Evolutionary conservation across 83 land plant species (phyloP), one percentile per base, ranked within the genome.

Genomic region (Larix sibirica): DNA sequence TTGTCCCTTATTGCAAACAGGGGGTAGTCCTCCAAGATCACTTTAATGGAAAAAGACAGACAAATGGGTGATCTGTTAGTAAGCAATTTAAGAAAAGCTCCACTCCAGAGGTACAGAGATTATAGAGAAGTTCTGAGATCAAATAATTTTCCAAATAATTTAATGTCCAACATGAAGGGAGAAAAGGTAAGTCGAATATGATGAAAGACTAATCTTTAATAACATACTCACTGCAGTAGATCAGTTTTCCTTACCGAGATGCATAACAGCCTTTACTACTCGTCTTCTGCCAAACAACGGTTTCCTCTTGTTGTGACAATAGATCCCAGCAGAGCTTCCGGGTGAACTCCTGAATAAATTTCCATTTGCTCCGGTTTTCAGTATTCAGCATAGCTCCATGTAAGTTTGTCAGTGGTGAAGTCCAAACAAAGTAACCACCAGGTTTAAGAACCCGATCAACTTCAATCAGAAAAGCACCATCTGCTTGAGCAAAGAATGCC

Each of bases 391-490:
- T 62, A 23, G 81, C 67, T 18, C 88, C 84, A 33, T 84, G 95
- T 62, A 84, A 65, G 42, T 88, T 89, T 68, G 85, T 87, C 14
- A 84, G 67, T 36, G 91, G 87, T 59, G 91, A 91, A 75, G 98
- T 94, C 97, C 94, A 94, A 18, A 95, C 92, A 87, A 95, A 95
- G 67, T 91, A 93, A 62, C 97, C 97, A 10, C 95, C 95, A 62
- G 95, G 94, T 77, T 83, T 90, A 65, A 95, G 81, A 31, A 95
- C 79, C 80, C 97, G 86, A 71, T 95, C 97, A 81, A 85, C 90
- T 87, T 95, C 97, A 83, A 90, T 68, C 69, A 95, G 71, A 71
- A 83, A 81, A 44, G 83, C 62, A 20, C 96, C 96, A 85, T 90
- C 97, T 93, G 79, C 79, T 76, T 76, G 33, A 76, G 26, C 44